These are phyloP conservation scores for Phytophthora meadii DNA, from an alignment of 352 stramenopile genomes.

Conservation along the genomic window DNA sequence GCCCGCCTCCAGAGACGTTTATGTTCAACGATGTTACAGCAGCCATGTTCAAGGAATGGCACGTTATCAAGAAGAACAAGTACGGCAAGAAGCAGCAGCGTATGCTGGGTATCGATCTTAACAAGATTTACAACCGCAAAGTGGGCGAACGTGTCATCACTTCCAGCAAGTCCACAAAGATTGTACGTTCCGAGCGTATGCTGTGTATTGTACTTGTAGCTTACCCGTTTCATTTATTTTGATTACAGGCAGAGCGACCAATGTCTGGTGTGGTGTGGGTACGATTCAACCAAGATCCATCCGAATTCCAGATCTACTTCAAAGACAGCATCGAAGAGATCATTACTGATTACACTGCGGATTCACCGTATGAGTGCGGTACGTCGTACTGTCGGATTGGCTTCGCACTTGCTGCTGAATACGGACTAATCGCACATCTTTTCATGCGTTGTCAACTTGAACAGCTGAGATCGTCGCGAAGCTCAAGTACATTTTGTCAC, in stretches of 20 bases:
- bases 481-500: conserved; percentile 91
- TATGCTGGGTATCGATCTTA: conserved; percentile 88
- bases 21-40: conserved; percentile 93
- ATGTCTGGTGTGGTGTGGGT: conserved; percentile 90
- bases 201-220: neutral
- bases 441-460: conserved; percentile 15
- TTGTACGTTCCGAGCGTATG: conserved; percentile 59
- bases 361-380: conserved; percentile 91
- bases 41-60: conserved; percentile 92
- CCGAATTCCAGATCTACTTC: conserved; percentile 91
- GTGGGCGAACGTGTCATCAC: conserved; percentile 90
- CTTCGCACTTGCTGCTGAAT: neutral
- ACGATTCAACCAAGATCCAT: conserved; percentile 86
- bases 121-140: conserved; percentile 93
- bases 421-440: conserved; percentile 20
- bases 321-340: conserved; percentile 91
- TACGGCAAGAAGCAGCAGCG: conserved; percentile 90
- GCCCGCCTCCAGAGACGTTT: conserved; percentile 85
- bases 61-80: conserved; percentile 93
- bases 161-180: conserved; percentile 88
- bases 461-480: conserved; percentile 90
- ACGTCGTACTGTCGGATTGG: conserved; percentile 24
- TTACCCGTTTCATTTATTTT: conserved; percentile 1
- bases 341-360: conserved; percentile 89
- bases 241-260: conserved; percentile 72